phyloP scores from a whole-genome alignment of 208 protist genomes.

The Borovskyia barvae region DNA sequence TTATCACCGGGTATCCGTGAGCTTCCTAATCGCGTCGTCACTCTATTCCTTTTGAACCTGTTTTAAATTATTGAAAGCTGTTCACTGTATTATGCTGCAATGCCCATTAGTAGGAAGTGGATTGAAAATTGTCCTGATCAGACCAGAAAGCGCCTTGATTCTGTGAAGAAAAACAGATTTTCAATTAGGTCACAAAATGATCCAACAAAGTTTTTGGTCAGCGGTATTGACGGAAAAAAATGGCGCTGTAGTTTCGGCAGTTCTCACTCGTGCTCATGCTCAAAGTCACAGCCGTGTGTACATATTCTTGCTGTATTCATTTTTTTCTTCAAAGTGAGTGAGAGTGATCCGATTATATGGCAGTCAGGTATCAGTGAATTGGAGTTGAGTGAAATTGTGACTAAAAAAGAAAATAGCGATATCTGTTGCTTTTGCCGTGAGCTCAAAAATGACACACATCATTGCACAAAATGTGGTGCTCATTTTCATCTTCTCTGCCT shows the following conservation, averaged over 20 bases:
- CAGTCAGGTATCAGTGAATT: constrained; percentile 57
- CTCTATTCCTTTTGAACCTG: no score
- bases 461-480: constrained; percentile 12
- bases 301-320: constrained; percentile 69
- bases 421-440: constrained; percentile 38
- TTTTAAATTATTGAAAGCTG: no score
- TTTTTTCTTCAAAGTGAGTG: constrained; percentile 34
- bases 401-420: not conserved
- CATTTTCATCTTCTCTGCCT: constrained; percentile 31
- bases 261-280: constrained; percentile 63
- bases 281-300: constrained; percentile 47
- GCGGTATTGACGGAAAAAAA: constrained; percentile 17
- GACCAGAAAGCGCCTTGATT: constrained; percentile 4
- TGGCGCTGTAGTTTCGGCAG: constrained; percentile 49
- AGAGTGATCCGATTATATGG: constrained; percentile 57
- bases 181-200: constrained; percentile 10
- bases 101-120: constrained; percentile 6
- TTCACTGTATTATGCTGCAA: not conserved
- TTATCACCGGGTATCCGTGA: no score
- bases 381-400: constrained; percentile 53
- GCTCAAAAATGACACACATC: not conserved
- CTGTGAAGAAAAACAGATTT: not conserved
- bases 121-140: constrained; percentile 10
- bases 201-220: constrained; percentile 41
- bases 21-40: no score